These are phyloP conservation scores for Neurospora sp. DNA, from an alignment of 495 filamentous ascomycete species.

Conservation along the genomic window DNA sequence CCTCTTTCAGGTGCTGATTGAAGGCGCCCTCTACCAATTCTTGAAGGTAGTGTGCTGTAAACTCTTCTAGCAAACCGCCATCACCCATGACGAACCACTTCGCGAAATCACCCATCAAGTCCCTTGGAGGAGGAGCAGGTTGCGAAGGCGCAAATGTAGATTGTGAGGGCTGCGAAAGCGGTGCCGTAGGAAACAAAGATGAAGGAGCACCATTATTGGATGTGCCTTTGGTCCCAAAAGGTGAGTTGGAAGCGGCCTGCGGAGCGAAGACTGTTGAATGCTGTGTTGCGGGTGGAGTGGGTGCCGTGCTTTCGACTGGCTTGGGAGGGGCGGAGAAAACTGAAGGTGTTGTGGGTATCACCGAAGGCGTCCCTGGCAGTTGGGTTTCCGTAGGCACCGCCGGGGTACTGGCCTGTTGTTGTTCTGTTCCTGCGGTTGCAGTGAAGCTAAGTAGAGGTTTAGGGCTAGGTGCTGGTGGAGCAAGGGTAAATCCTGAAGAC, in stretches of 20 bases:
- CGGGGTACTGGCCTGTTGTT: background rate
- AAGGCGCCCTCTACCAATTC: constrained; percentile 24
- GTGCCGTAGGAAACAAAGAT: background rate
- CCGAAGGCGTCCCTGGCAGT: background rate
- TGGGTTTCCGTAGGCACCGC: background rate
- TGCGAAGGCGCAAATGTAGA: background rate
- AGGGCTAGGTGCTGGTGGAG: background rate
- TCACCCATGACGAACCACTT: constrained; percentile 39
- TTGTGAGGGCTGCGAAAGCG: background rate
- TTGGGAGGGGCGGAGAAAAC: background rate
- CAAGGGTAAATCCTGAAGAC: background rate
- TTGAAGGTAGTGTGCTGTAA: constrained; percentile 26
- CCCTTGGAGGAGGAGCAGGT: constrained; percentile 9
- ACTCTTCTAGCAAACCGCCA: constrained; percentile 30
- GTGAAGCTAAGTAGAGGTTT: background rate
- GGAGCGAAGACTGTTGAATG: constrained; percentile 3
- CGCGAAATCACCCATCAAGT: constrained; percentile 31
- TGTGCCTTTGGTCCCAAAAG: background rate
- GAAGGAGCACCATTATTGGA: background rate
- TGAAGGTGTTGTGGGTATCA: background rate
- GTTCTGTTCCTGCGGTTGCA: background rate
- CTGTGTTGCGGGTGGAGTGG: background rate
- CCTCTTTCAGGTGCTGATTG: constrained; percentile 22
- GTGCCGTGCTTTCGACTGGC: background rate
- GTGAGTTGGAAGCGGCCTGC: background rate